These are phyloP conservation scores for Zanthoxylum bungeanum DNA, from an alignment of 345 rosid species.

Conservation along the genomic window DNA sequence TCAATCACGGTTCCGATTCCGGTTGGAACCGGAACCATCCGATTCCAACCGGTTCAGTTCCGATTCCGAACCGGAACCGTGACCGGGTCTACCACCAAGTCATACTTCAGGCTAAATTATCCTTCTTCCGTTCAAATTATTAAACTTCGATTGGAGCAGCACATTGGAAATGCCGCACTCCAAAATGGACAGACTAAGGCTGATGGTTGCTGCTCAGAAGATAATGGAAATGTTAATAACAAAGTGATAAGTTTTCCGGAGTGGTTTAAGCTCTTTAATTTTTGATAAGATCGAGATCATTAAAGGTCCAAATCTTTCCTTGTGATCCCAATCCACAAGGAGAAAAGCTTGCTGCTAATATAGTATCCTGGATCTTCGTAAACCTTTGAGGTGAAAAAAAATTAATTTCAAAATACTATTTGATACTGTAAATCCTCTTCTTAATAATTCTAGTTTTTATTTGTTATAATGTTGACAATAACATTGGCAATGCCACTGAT, in stretches of 20 bases:
- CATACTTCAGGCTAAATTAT: too few species aligned
- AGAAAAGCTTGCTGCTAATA: background rate
- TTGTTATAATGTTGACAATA: too few species aligned
- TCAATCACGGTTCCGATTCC: too few species aligned
- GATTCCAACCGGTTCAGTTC: too few species aligned
- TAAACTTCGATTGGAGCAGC: background rate
- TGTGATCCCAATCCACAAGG: background rate
- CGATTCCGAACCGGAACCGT: too few species aligned
- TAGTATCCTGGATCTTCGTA: background rate
- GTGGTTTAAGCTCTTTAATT: background rate
- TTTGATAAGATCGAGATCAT: background rate
- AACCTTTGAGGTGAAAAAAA: too few species aligned
- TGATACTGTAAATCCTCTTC: background rate
- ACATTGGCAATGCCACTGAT: slow-evolving; percentile 27
- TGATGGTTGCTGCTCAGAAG: background rate
- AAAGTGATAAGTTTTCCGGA: background rate
- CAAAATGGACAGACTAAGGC: background rate
- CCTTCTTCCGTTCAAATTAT: background rate
- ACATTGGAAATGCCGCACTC: background rate
- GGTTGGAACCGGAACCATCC: too few species aligned
- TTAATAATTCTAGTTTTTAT: too few species aligned
- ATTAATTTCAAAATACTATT: too few species aligned
- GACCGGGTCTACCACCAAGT: too few species aligned
- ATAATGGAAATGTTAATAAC: background rate
- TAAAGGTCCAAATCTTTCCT: background rate